These are phyloP conservation scores for Leccinum solheimii DNA, from an alignment of 1,284 basidiomycete genomes.

Conservation along the genomic window DNA sequence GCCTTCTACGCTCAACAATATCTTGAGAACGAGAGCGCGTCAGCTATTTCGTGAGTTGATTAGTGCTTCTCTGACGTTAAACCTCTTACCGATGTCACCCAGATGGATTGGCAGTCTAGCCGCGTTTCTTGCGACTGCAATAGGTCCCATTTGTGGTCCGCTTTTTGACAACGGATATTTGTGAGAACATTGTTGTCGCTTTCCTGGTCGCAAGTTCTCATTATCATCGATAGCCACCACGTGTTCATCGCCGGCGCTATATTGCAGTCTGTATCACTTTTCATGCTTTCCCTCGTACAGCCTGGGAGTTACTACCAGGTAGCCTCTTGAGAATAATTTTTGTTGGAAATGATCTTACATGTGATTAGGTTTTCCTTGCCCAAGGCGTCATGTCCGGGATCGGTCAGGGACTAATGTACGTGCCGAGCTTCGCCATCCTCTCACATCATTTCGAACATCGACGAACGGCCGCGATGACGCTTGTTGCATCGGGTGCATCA, in stretches of 20 bases:
- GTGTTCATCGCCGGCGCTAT: constrained; percentile 25
- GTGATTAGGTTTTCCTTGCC: constrained; percentile 33
- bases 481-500: constrained; percentile 34
- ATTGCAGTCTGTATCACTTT: constrained; percentile 33
- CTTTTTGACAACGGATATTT: constrained; percentile 36
- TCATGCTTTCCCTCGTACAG: constrained; percentile 39
- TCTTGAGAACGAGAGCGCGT: constrained; percentile 34
- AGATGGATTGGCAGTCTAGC: constrained; percentile 35
- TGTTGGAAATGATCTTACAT: neutral
- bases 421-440: constrained; percentile 35
- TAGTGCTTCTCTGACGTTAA: neutral
- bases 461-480: constrained; percentile 32
- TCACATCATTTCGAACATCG: constrained; percentile 39
- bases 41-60: constrained; percentile 31
- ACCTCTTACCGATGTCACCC: neutral
- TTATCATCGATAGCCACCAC: constrained; percentile 8
- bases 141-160: constrained; percentile 28
- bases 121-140: constrained; percentile 19
- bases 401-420: constrained; percentile 34
- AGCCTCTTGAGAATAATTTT: neutral
- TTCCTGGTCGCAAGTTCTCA: neutral
- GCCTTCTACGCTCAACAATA: constrained; percentile 33
- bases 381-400: constrained; percentile 38
- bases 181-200: constrained; percentile 16
- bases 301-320: constrained; percentile 39